Base-by-base conservation (phyloP, 2,329 filamentous ascomycete genomes). In the Aspergillus pseudoterreus region DNA sequence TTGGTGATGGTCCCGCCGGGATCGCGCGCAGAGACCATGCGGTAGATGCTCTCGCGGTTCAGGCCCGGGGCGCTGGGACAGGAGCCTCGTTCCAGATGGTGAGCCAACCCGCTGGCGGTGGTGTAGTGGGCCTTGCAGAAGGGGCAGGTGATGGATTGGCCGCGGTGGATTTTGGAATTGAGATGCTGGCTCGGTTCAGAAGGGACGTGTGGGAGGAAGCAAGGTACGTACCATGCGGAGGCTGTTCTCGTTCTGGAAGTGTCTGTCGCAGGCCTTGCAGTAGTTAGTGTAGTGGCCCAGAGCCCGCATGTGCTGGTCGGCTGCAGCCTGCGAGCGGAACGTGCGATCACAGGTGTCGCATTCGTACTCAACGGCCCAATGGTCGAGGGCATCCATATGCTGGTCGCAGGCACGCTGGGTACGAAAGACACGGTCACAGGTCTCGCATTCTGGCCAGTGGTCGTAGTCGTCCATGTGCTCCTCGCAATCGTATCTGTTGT, bases 11-110 rank as follows among this genome's bases (percentile, higher is more conserved):
- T 3, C 11, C 79, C 75, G 4, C 69, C 38, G 0, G 73, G 71
- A 51, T 86, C 82, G 1, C 71, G 69, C 12, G 60, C 52, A 2
- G 74, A 73, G 6, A 85, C 65, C 10, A 73, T 61, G 0, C 61
- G 54, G 62, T 78, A 78, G 4, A 86, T 71, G 2, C 56, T 64
- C 9, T 81, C 74, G 9, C 78, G 77, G 59, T 79, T 75, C 1
- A 84, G 41, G 2, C 57, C 49, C 0, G 62, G 67, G 0, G 79
- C 78, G 0, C 64, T 63, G 0, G 74, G 73, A 47, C 83, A 87
- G 0, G 71, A 65, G n/a, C 78, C 78, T 0, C 59, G 66, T 56
- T 87, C 84, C 1, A 86, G 65, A 55, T 87, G 81, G 60, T 83
- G 72, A 0, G 70, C 61, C 4, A 85, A 57, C 4, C 81, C 83